Conservation (phyloP, 176 grass and related monocot species). For the Zizania latifolia region DNA sequence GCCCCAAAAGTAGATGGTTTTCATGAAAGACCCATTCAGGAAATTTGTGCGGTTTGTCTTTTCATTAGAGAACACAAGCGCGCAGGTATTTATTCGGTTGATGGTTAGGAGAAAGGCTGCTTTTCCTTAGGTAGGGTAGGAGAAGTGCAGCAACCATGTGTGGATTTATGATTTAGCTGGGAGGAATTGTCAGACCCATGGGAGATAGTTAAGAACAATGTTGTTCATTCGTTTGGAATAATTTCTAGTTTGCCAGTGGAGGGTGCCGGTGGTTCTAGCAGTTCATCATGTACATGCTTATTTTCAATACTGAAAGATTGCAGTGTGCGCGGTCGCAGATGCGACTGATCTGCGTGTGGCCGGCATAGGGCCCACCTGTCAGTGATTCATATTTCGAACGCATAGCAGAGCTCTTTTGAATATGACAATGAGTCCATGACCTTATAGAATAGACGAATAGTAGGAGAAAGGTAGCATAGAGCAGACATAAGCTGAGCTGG, state of each 20-base stretch:
- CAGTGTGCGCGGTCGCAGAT: not conserved
- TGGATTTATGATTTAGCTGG: not conserved
- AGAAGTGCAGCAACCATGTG: slow-evolving; percentile 11
- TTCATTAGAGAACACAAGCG: slow-evolving; percentile 11
- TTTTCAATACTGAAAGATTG: not conserved
- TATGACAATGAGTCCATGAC: not conserved
- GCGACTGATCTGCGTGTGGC: not conserved
- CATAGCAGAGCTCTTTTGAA: not conserved
- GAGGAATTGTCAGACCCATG: not conserved
- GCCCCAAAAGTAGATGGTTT: slow-evolving; percentile 28
- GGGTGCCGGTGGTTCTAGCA: not conserved
- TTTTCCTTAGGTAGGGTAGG: slow-evolving; percentile 43
- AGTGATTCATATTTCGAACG: too few species aligned
- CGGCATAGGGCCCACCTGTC: not conserved
- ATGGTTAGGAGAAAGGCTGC: slow-evolving; percentile 49
- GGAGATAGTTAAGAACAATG: not conserved
- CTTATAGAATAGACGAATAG: slow-evolving; percentile 2
- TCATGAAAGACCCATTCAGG: slow-evolving; percentile 14
- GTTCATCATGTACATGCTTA: not conserved
- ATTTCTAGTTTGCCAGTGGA: not conserved
- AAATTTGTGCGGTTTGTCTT: slow-evolving; percentile 29
- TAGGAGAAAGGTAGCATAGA: not conserved
- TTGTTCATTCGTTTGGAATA: not conserved
- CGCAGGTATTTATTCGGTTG: not conserved
- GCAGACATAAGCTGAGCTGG: slow-evolving; percentile 42